A percentile compares a stretch with the other conserved stretches of the same genome.
phyloP scores from a whole-genome alignment of 163 green algal species.

The Scenedesmus sp. region DNA sequence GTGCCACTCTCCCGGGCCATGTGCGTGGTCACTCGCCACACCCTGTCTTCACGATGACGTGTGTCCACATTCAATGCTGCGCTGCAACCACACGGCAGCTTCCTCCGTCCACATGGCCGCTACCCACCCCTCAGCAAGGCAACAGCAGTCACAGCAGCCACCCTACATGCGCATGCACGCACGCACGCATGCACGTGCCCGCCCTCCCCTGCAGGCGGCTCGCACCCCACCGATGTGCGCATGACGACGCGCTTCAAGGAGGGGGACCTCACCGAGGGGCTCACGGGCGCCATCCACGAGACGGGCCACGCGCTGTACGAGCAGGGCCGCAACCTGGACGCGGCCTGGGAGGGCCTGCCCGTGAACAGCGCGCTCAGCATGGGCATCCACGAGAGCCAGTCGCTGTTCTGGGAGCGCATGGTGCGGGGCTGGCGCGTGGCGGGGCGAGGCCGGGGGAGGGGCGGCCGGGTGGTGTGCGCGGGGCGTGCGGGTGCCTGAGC shows the following conservation, averaged over 20 bases:
- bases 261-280: slow-evolving; percentile 81
- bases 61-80: background rate
- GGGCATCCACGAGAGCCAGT: slow-evolving; percentile 93
- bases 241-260: slow-evolving; percentile 96
- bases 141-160: background rate
- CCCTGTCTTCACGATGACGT: no score
- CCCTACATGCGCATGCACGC: background rate
- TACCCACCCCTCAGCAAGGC: background rate
- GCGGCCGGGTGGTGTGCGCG: no score
- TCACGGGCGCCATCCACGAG: slow-evolving; percentile 91
- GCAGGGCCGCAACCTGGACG: slow-evolving; percentile 60
- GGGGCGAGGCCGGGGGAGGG: background rate
- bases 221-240: slow-evolving; percentile 87
- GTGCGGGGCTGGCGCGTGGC: slow-evolving; percentile 60
- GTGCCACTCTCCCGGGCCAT: no score
- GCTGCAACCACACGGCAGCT: background rate
- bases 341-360: slow-evolving; percentile 71
- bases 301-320: slow-evolving; percentile 89
- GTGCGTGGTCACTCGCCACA: no score
- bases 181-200: background rate
- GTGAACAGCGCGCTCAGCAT: slow-evolving; percentile 83
- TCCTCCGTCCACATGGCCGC: background rate
- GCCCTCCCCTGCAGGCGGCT: slow-evolving; percentile 56
- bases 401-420: slow-evolving; percentile 93
- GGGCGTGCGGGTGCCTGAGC: no score